Base-by-base conservation (phyloP, 2,329 filamentous ascomycete species). In the Gremmenia infestans region DNA sequence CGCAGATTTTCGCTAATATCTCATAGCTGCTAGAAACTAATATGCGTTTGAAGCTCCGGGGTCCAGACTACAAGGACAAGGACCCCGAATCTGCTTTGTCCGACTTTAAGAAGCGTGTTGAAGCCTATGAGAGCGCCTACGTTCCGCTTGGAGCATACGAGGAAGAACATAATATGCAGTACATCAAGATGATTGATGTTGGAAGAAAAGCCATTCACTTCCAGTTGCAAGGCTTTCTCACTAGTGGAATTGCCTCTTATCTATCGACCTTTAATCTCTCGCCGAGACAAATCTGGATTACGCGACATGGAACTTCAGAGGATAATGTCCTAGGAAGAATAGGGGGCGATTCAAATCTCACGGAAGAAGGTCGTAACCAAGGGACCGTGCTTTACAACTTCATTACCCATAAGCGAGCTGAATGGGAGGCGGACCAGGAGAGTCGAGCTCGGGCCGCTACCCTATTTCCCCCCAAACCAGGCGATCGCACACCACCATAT, bases 221-320 rank as follows among this genome's bases (percentile, higher is more conserved):
- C 70, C 89, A 94, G 60, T 85, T 97, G 58, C 88, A 88, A 63
- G 94, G 94, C 5, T 99, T 99, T 72, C 79, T 99, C 49, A 91
- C 91, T 55, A 89, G 89, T 40, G 90, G 94, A 60, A 94, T 96
- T 54, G 91, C 94, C 55, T 96, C 92, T 62, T 99, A 97, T 67
- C 80, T 99, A 9, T 88, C 94, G 47, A 97, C 96, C 65, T 99
- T 99, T 79, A 97, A 99, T 66, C 81, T 99, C 15, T 90, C 93
- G 0, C 92, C 94, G 0, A 82, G 94, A 53, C 93, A 97, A 72
- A 97, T 99, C 58, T 99, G 94, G 94, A 95, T 99, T 69, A 97
- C 94, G 1, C 81, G 94, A 50, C 94, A 97, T 69, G 94, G 94
- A 43, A 89, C 97, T 72, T 97, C 91, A 55, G 71, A 83, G 58